Conservation (phyloP, 2,329 filamentous ascomycete species). For the Ophiostoma triangulosporum region DNA sequence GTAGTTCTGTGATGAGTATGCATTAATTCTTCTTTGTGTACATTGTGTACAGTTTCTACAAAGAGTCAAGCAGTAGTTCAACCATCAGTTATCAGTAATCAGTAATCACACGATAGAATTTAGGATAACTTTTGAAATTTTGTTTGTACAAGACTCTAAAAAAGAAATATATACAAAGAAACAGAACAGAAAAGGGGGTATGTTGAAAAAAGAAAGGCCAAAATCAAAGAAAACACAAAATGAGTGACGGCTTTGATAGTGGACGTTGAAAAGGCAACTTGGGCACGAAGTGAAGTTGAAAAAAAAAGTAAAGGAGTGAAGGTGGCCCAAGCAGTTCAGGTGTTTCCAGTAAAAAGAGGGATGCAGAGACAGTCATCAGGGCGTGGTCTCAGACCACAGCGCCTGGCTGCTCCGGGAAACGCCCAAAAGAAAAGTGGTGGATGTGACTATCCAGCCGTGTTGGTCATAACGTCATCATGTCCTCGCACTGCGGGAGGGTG, state of each 20-base stretch:
- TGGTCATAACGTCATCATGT: slow-evolving; percentile 3
- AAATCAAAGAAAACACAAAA: not conserved
- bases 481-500: slow-evolving; percentile 7
- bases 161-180: not conserved
- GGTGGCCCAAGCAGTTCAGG: not conserved
- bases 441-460: not conserved
- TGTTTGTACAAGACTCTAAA: not conserved
- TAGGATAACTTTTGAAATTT: not conserved
- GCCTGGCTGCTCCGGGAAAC: not conserved
- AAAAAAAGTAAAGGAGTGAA: not conserved
- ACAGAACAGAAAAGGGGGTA: not conserved
- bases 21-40: too few relatives aligned
- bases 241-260: not conserved
- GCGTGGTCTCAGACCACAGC: slow-evolving; percentile 6
- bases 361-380: not conserved
- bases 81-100: too few relatives aligned
- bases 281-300: not conserved
- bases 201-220: not conserved
- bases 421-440: not conserved
- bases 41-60: too few relatives aligned
- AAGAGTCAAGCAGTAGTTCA: too few relatives aligned
- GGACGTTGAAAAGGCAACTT: not conserved
- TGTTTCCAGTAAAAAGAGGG: not conserved
- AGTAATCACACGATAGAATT: not conserved
- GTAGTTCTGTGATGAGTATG: too few relatives aligned